Base-by-base conservation (phyloP, 1,284 basidiomycete genomes). In the Ceratobasidium sp. region DNA sequence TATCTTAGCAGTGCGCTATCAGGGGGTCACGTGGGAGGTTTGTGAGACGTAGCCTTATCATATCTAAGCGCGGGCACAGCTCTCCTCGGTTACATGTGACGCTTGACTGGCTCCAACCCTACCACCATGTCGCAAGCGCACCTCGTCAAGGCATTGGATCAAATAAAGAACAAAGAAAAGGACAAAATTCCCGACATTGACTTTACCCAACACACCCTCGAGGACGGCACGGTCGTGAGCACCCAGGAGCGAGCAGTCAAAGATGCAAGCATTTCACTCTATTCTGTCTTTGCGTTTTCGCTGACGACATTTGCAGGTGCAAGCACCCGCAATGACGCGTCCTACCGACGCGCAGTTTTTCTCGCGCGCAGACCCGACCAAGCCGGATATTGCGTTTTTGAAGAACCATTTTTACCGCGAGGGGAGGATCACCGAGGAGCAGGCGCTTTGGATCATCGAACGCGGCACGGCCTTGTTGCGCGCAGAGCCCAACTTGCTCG, bases 351-450 rank as follows among this genome's bases (percentile, higher is more conserved):
- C 94, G 79, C 96, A 99, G 85, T 98, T 99, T 89, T 97, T 92
- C 86, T 93, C 93, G 78, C 90, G 91, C 80, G 90, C 91, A 81
- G 94, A 96, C 86, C 90, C 90, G 66, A 89, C 92, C 50, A 97
- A 96, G 84, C 96, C 96, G n/a, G 95, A 99, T 85, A 90, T 99
- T 82, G 96, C 95, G 46, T 99, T 97, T 86, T 89, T 99, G 80
- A 99, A 99, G 89, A 99, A 99, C 83, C 97, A 99, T 86, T 98
- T 99, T 84, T 99, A 99, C 85, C 92, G 97, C 75, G 97, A 99
- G 85, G 97, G 97, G 0, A 88, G 96, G 67, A 83, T 98, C 82
- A 96, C 92, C 35, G 96, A 98, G 84, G 95, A 96, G 78, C 94
- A 97, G 85, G 95, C 95, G 20, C 84, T 96, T 77, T 96, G 91